phyloP scores from a whole-genome alignment of 768 basidiomycete species.

The Chlorophyllum brunneum region DNA sequence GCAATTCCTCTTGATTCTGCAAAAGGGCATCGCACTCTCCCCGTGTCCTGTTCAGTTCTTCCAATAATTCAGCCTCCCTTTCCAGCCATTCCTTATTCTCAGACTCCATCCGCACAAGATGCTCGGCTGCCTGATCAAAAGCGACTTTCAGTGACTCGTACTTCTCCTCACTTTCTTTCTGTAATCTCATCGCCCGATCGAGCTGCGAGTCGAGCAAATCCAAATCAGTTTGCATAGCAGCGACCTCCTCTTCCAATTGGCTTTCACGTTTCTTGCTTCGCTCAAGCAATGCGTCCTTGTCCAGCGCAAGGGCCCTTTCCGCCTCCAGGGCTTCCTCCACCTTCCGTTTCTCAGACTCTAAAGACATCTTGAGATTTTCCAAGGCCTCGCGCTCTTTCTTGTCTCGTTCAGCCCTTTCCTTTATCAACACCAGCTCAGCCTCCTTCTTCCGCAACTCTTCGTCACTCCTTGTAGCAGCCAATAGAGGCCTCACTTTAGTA shows the following conservation, averaged over 20 bases:
- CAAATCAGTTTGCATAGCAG: slow-evolving; percentile 75
- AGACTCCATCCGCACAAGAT: slow-evolving; percentile 75
- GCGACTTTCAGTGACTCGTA: slow-evolving; percentile 65
- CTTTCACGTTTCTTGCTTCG: slow-evolving; percentile 82
- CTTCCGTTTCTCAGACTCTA: slow-evolving; percentile 81
- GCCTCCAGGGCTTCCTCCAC: slow-evolving; percentile 80
- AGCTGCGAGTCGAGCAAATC: slow-evolving; percentile 84
- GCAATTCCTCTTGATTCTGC: slow-evolving; percentile 56
- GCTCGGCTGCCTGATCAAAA: slow-evolving; percentile 83
- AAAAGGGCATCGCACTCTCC: slow-evolving; percentile 56
- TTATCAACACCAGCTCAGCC: slow-evolving; percentile 71
- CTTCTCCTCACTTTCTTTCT: slow-evolving; percentile 79
- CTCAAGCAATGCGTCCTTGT: slow-evolving; percentile 81
- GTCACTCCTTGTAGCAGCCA: slow-evolving; percentile 90
- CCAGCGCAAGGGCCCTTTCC: slow-evolving; percentile 72
- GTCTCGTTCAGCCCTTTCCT: slow-evolving; percentile 86
- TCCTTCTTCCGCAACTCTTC: slow-evolving; percentile 89
- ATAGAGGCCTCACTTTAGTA: slow-evolving; percentile 89
- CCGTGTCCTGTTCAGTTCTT: slow-evolving; percentile 54
- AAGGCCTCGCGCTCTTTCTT: slow-evolving; percentile 75
- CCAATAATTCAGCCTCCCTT: slow-evolving; percentile 61
- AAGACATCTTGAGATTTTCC: slow-evolving; percentile 73
- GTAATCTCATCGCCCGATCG: slow-evolving; percentile 70
- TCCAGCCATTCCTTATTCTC: slow-evolving; percentile 66
- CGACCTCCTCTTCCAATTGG: slow-evolving; percentile 83